Percentiles rank a stretch among this genome's conserved stretches.
phyloP scores from a whole-genome alignment of 2,329 filamentous ascomycete genomes.

The Clarireedia hainanense region DNA sequence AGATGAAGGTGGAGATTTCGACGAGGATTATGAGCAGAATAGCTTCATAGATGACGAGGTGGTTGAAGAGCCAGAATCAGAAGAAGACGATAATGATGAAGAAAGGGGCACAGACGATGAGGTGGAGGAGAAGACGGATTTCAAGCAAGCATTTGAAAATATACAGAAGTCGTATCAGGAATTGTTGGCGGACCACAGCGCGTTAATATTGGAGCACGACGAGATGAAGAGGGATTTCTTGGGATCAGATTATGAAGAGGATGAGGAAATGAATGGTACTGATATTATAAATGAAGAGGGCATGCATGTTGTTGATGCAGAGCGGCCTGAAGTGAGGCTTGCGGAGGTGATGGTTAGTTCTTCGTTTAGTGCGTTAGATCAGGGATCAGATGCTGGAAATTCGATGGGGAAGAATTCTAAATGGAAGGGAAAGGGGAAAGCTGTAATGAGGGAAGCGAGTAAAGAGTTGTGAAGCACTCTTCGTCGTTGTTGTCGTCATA shows the following conservation, averaged over 20 bases:
- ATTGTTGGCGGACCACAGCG: neutral
- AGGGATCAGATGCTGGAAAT: too few relatives aligned
- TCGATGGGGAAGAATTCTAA: too few relatives aligned
- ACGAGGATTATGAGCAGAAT: conserved; percentile 23
- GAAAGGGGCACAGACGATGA: neutral
- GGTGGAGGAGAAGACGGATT: conserved; percentile 16
- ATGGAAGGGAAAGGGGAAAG: too few relatives aligned
- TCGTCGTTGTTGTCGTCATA: too few relatives aligned
- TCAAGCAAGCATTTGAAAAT: conserved; percentile 13
- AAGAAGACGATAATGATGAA: neutral
- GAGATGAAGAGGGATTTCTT: conserved; percentile 14
- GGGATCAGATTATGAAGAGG: conserved; percentile 14
- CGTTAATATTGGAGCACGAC: conserved; percentile 6
- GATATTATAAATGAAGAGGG: conserved; percentile 11
- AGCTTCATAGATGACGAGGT: conserved; percentile 22
- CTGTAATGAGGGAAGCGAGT: too few relatives aligned
- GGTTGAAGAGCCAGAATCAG: conserved; percentile 7
- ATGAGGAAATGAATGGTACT: conserved; percentile 9
- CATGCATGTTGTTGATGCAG: conserved; percentile 13
- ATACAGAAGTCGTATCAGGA: neutral
- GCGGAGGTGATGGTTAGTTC: conserved; percentile 17
- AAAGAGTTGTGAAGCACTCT: too few relatives aligned
- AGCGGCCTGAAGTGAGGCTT: conserved; percentile 12
- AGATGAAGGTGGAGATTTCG: conserved; percentile 12
- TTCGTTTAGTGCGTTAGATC: neutral